Base-by-base conservation (phyloP, 164 flowering plant genomes). In the Annona cherimola region DNA sequence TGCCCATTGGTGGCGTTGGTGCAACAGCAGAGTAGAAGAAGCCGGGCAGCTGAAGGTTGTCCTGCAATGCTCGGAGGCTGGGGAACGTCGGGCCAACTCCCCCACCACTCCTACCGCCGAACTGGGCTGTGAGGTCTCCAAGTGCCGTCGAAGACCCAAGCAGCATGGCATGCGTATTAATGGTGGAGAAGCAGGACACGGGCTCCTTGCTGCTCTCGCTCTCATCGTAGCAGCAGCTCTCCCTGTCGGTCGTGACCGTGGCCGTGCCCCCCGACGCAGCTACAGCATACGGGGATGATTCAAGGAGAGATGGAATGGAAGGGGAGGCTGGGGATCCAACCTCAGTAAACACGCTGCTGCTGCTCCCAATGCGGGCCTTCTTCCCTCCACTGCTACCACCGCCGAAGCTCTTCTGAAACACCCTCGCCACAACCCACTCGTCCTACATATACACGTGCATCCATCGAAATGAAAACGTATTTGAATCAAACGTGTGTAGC, bases 171-270 rank as follows among this genome's bases (percentile, higher is more conserved):
- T 12, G 65, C 54, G 46, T 69, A 76, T 59, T 63, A 26, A 79
- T 9, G 64, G 84, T 91, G 97, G 98, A 94, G 98, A 94, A 94
- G 89, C 98, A 94, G 98, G 97, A 82, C 93, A 90, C 98, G 97
- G 88, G 98, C 89, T 89, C 86, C 70, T 76, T 71, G 66, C 69
- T 69, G 57, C n/a, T 66, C 63, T 75, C 79, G 39, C 76, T 71
- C 71, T 86, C n/a, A n/a, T n/a, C 87, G 68, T 68, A 83, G 4
- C 91, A 81, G 82, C 84, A 82, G 78, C 81, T 79, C 60, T 82
- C 75, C 12, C 73, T 64, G 70, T 71, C 73, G 14, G 63, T 60
- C 69, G 19, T 5, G 18, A 44, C 60, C 43, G 71, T n/a, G 18
- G 54, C 60, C 26, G 71, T n/a, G 60, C n/a, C n/a, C n/a, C n/a